phyloP scores from a whole-genome alignment of 1,139 yeast genomes.

The Debaryomycetaceae sp. region DNA sequence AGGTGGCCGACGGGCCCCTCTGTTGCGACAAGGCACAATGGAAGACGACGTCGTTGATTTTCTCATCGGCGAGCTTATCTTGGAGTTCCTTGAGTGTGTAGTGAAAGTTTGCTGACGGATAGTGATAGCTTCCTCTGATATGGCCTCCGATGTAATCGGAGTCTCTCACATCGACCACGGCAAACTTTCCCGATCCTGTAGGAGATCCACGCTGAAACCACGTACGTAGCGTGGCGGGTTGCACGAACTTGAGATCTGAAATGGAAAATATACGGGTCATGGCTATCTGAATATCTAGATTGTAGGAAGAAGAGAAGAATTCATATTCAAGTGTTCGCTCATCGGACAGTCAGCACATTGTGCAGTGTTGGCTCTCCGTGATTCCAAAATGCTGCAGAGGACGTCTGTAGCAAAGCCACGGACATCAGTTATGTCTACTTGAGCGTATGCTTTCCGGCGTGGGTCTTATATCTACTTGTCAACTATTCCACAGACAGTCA shows the following conservation, averaged over 20 bases:
- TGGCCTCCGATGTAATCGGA: conserved; percentile 71
- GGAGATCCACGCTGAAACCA: conserved; percentile 43
- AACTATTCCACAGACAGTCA: too few species aligned
- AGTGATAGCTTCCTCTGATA: conserved; percentile 57
- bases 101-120: conserved; percentile 54
- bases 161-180: conserved; percentile 85
- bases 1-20: conserved; percentile 84
- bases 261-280: conserved; percentile 19
- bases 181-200: conserved; percentile 43
- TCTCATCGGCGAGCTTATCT: conserved; percentile 25
- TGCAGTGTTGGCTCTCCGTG: too few species aligned
- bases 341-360: too few species aligned
- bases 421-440: too few species aligned
- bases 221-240: conserved; percentile 37
- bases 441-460: too few species aligned
- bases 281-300: background rate
- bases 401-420: too few species aligned
- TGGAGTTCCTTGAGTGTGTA: conserved; percentile 41
- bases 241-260: conserved; percentile 40
- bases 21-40: conserved; percentile 90
- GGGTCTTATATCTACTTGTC: too few species aligned
- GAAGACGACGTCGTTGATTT: conserved; percentile 61
- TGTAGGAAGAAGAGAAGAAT: background rate
- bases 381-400: too few species aligned
- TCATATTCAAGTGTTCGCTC: too few species aligned